Conservation (phyloP, 2,329 filamentous ascomycete species). For the Neophaeococcomyces mojaviensis region DNA sequence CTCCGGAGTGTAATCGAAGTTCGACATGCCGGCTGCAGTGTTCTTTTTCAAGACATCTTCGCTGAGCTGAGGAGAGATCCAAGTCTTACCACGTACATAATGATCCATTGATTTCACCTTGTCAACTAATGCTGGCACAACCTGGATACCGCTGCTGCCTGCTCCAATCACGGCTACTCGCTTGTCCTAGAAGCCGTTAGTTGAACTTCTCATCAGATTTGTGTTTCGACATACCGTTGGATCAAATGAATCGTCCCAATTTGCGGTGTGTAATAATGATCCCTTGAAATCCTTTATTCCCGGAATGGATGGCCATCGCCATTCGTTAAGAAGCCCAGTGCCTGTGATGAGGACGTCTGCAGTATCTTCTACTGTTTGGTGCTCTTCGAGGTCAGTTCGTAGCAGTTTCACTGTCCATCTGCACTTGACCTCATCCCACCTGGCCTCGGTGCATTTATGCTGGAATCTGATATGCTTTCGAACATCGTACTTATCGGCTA, state of each 20-base stretch:
- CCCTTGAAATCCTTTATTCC: constrained; percentile 27
- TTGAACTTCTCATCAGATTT: constrained; percentile 20
- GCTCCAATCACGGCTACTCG: constrained; percentile 56
- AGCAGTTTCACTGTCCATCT: constrained; percentile 19
- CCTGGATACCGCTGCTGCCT: constrained; percentile 54
- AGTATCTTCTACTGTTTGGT: constrained; percentile 23
- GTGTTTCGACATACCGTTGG: constrained; percentile 1
- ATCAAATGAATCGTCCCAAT: constrained; percentile 25
- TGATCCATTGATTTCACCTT: constrained; percentile 24
- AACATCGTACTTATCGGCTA: constrained; percentile 21
- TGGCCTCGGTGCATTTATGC: constrained; percentile 21
- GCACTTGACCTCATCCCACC: constrained; percentile 20
- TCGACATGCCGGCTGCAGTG: constrained; percentile 23
- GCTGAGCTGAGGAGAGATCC: constrained; percentile 25
- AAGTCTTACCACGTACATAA: constrained; percentile 25
- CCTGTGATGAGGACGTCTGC: constrained; percentile 52
- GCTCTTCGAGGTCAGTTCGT: constrained; percentile 10
- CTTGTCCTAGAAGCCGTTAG: constrained; percentile 22
- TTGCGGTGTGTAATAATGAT: constrained; percentile 26
- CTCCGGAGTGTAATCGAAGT: constrained; percentile 25
- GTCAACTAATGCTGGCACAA: constrained; percentile 20
- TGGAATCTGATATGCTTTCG: constrained; percentile 24
- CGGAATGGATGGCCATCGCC: constrained; percentile 32
- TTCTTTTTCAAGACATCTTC: constrained; percentile 16
- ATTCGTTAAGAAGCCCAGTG: constrained; percentile 52